phyloP scores from a whole-genome alignment of 768 basidiomycete genomes.

The Suillus ampliporus region DNA sequence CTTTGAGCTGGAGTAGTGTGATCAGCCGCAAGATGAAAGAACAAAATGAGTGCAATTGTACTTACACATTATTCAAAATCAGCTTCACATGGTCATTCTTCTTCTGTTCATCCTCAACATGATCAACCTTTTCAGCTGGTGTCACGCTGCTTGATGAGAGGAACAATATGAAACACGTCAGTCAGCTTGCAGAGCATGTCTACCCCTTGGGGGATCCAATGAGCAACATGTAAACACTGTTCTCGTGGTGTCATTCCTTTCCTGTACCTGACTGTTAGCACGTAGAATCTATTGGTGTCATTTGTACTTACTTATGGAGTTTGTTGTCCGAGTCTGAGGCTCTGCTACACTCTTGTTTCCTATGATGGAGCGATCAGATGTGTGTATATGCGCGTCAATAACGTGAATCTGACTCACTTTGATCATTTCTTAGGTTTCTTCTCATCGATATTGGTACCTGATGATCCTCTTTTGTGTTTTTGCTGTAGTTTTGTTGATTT shows the following conservation, averaged over 20 bases:
- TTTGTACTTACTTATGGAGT: background rate
- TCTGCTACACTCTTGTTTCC: background rate
- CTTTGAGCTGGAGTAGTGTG: background rate
- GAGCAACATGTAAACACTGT: conserved; percentile 9
- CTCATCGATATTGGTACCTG: background rate
- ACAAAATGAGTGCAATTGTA: background rate
- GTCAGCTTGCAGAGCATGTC: conserved; percentile 11
- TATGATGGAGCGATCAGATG: background rate
- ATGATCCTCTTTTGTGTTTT: background rate
- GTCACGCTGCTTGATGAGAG: background rate
- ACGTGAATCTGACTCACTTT: background rate
- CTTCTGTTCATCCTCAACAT: background rate
- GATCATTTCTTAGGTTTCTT: background rate
- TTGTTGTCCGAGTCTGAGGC: background rate
- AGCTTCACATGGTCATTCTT: no score
- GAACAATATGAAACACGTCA: background rate
- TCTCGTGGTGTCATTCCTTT: background rate
- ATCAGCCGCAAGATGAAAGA: no score
- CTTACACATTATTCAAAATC: background rate
- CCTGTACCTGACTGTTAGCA: background rate
- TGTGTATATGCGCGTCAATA: background rate
- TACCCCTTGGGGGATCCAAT: conserved; percentile 7
- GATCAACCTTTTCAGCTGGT: background rate
- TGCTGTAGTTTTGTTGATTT: background rate
- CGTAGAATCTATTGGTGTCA: no score